Percentiles rank a stretch among this genome's conserved stretches.
Evolutionary conservation across 768 basidiomycete species (phyloP).

Genomic region (Crepidotus variabilis): DNA sequence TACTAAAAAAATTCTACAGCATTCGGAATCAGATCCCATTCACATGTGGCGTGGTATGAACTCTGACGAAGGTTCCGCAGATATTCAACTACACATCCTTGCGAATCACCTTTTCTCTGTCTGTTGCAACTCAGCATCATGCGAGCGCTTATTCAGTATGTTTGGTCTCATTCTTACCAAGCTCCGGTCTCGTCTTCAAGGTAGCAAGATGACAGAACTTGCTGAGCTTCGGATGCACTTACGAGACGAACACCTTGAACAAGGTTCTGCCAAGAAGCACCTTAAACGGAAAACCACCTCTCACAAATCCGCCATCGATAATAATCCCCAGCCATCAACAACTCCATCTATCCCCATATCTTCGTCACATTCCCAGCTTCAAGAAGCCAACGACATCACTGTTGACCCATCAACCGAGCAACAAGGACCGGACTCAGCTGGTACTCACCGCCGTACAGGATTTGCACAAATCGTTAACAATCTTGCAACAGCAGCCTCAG

Average conservation of each 20-base stretch:
- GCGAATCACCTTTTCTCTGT: constrained; percentile 15
- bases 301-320: no score
- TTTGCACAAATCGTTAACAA: no score
- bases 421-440: no score
- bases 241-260: constrained; percentile 22
- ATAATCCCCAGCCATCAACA: no score
- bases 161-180: constrained; percentile 20
- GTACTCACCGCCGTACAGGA: no score
- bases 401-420: no score
- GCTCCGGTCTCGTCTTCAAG: constrained; percentile 4
- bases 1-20: not conserved
- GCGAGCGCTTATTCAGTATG: constrained; percentile 18
- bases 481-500: no score
- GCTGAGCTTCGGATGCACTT: constrained; percentile 26
- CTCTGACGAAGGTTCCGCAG: constrained; percentile 1
- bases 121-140: constrained; percentile 18
- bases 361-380: no score
- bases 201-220: constrained; percentile 15
- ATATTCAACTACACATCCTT: not conserved
- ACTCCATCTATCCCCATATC: no score
- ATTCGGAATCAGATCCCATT: not conserved
- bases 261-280: no score
- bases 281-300: no score
- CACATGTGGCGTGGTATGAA: not conserved
- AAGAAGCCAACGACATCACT: no score